Evolutionary conservation across 2,329 filamentous ascomycete genomes (phyloP), one percentile per base, ranked within the genome.

Genomic region (Tolypocladium paradoxum): DNA sequence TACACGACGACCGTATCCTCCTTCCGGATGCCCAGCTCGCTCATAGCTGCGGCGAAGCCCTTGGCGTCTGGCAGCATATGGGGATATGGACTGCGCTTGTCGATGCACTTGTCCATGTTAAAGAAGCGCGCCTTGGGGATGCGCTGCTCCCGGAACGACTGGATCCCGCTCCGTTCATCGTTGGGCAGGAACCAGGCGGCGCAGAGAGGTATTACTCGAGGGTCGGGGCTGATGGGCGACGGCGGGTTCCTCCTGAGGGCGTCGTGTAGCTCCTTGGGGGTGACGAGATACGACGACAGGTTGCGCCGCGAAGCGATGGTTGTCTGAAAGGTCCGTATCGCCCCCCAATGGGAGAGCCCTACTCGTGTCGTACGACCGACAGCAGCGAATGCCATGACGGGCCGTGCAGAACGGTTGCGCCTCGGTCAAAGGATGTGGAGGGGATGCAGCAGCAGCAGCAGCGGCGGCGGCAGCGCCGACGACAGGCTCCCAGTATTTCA

Each of bases 121-220:
- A 99, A 99, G 80, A 97, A 99, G 34, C 90, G 87, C 1, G 93
- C 87, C 64, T 85, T 84, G 24, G 91, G 92, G 58, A 99, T 93
- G 62, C 90, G 88, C 65, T 84, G 82, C 66, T 89, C 81, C 60
- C 84, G 81, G 75, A 92, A 99, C 45, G 85, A 83, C 58, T 93
- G 78, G 61, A 87, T 82, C 52, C 93, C 93, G 49, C 82, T 88
- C 56, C 90, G 85, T 52, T 82, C 82, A 61, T 96, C 92, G 69
- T 96, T 97, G 57, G 93, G 93, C 57, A 99, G 81, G 66, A 96
- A 99, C 93, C 93, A 99, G 27, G 90, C 81, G 48, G 91, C 93
- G 70, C 91, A 96, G 43, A 99, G 78, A 3, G 93, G 88, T 52
- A 99, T 84, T 45, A 95, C 85, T 60, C 88, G 84, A 1, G 92